Percentiles rank a stretch among this genome's conserved stretches.
These are phyloP conservation scores for Pleurotus pulmonarius DNA, from an alignment of 768 basidiomycete genomes.

Conservation along the genomic window DNA sequence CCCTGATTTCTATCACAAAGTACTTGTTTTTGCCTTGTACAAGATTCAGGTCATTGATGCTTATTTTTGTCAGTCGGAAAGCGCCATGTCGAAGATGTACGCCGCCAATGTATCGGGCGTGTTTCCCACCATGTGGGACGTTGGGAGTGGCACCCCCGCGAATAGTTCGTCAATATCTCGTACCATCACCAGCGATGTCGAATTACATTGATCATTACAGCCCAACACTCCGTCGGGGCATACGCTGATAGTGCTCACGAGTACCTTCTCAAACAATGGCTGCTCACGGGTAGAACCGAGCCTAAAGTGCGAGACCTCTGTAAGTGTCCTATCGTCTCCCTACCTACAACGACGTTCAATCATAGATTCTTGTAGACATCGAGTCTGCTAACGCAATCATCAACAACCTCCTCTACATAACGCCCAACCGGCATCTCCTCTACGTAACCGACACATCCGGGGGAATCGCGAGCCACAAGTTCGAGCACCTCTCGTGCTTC, in stretches of 20 bases:
- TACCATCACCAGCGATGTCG: too few species aligned
- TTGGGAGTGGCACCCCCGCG: constrained; percentile 36
- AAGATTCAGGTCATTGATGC: constrained; percentile 4
- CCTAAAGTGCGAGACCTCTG: constrained; percentile 51
- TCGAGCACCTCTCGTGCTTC: constrained; percentile 66
- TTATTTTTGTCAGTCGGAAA: constrained; percentile 31
- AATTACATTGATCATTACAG: constrained; percentile 14
- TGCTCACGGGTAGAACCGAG: constrained; percentile 54
- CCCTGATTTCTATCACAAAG: constrained; percentile 52
- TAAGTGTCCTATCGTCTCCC: constrained; percentile 34
- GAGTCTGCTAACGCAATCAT: constrained; percentile 47
- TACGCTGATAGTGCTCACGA: constrained; percentile 66
- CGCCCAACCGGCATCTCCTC: constrained; percentile 48
- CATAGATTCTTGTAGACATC: constrained; percentile 34
- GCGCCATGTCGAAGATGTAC: constrained; percentile 47
- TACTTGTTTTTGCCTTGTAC: constrained; percentile 8
- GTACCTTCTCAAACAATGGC: constrained; percentile 67
- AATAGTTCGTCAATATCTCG: constrained; percentile 31
- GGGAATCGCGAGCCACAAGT: constrained; percentile 34
- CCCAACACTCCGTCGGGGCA: constrained; percentile 48
- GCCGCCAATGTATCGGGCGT: constrained; percentile 43
- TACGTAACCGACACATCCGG: constrained; percentile 47
- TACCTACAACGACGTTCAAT: constrained; percentile 21
- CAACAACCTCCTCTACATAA: constrained; percentile 50
- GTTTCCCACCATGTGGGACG: constrained; percentile 52